Evolutionary conservation across 257 asterid species (phyloP), one percentile per base, ranked within the genome.

Genomic region (Rhazya stricta): DNA sequence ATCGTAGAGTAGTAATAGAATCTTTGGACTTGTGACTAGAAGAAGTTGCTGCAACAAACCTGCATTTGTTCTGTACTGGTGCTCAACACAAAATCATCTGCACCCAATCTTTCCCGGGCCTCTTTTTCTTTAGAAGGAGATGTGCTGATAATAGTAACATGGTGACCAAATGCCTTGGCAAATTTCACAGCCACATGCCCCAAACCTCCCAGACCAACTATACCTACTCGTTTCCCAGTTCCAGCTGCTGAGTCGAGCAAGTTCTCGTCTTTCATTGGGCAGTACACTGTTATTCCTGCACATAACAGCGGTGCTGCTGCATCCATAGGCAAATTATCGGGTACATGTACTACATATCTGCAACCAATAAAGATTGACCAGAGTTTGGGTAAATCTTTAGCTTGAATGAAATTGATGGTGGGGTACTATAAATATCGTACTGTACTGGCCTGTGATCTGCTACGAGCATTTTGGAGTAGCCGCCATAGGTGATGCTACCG

Each of bases 231-330:
- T 72, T 88, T 89, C 56, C 86, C 86, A 2, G 82, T 54, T 83
- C 86, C 70, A n/a, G 13, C 39, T 66, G 78, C 66, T 36, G 30
- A 3, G 3, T 43, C 73, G 11, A 90, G 34, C 85, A 92, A 80
- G 11, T 85, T 84, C 74, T 79, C 73, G 54, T 90, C 97, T 76
- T 90, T 92, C 86, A 90, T 62, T 0, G 97, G 96, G 57, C 85
- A 9, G 75, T 80, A 92, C 48, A 90, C 96, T 0, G 97, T 92
- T 15, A 89, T 81, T 46, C 97, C 97, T 0, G 93, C 97, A 50
- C 97, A 90, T 0, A 92, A 81, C n/a, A 93, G 75, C 0, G 98
- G 98, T 5, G 98, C 98, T 13, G 96, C 96, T 8, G 94, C 96
- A 39, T 89, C 93, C 98, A 93, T 87, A 0, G 97, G 63, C 80